Evolutionary conservation across 2,329 filamentous ascomycete genomes (phyloP).

Genomic region (Exophiala oligosperma): DNA sequence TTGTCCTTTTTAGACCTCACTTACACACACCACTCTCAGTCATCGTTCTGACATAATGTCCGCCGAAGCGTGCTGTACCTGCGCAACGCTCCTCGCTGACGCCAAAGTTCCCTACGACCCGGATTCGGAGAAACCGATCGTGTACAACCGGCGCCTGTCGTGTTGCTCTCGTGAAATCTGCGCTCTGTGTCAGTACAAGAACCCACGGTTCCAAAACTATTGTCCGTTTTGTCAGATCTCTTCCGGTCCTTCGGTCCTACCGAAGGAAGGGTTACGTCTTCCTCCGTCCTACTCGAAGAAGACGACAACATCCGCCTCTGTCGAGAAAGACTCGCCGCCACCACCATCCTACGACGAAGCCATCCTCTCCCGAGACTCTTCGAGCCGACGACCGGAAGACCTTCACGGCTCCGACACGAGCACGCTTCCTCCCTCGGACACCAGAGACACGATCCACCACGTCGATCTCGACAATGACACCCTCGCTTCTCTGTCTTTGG

Average conservation of each 20-base stretch:
- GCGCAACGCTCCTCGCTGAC: conserved; percentile 61
- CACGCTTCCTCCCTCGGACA: conserved; percentile 6
- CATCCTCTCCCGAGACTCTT: neutral
- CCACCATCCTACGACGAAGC: conserved; percentile 20
- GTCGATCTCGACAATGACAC: conserved; percentile 67
- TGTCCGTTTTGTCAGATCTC: conserved; percentile 78
- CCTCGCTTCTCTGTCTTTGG: conserved; percentile 66
- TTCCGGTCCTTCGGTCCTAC: conserved; percentile 58
- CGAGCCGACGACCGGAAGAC: no score
- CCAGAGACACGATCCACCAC: conserved; percentile 69
- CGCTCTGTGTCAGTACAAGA: conserved; percentile 65
- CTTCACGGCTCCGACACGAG: neutral
- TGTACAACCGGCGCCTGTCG: conserved; percentile 60
- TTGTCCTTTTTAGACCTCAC: neutral
- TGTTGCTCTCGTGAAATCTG: conserved; percentile 75
- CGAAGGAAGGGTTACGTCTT: conserved; percentile 58
- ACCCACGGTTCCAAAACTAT: conserved; percentile 65
- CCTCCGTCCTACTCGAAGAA: conserved; percentile 33
- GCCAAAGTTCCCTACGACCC: conserved; percentile 54
- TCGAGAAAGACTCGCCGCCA: conserved; percentile 5
- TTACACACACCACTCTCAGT: no score
- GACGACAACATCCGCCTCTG: neutral
- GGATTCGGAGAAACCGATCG: conserved; percentile 61
- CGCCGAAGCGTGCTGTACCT: conserved; percentile 64
- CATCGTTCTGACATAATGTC: conserved; percentile 7